A percentile compares a stretch with the other conserved stretches of the same genome.
These are phyloP conservation scores for Leishmania gerbilli DNA, from an alignment of 208 protist genomes.

Conservation along the genomic window DNA sequence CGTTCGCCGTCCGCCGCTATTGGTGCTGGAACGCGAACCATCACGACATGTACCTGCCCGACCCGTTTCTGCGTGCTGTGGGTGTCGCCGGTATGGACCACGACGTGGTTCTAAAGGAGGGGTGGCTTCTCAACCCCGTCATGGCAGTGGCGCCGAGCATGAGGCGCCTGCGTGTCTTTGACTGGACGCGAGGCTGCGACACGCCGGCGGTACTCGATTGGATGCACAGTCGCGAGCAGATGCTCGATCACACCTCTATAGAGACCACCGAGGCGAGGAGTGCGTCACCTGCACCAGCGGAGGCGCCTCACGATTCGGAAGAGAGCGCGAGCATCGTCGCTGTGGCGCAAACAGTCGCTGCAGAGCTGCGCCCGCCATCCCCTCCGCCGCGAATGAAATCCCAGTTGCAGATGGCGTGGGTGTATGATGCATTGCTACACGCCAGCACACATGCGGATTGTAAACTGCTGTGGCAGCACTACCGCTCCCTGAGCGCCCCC, in stretches of 20 bases:
- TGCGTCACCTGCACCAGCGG: slow-evolving; percentile 38
- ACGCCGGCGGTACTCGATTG: slow-evolving; percentile 15
- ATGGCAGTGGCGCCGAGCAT: not conserved
- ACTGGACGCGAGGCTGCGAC: slow-evolving; percentile 31
- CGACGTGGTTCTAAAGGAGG: not conserved
- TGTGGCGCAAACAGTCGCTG: not conserved
- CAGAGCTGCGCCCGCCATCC: not conserved
- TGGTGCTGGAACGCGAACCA: slow-evolving; percentile 34
- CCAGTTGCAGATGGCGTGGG: slow-evolving; percentile 31
- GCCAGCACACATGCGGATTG: slow-evolving; percentile 37
- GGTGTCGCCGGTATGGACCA: slow-evolving; percentile 13
- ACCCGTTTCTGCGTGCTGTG: slow-evolving; percentile 28
- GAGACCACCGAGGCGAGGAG: not conserved
- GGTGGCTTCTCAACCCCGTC: slow-evolving; percentile 22
- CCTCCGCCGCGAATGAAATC: slow-evolving; percentile 40
- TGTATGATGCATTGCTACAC: slow-evolving; percentile 48
- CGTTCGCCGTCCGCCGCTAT: slow-evolving; percentile 26
- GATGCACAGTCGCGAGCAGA: not conserved
- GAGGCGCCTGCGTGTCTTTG: slow-evolving; percentile 20
- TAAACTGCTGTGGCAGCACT: slow-evolving; percentile 60
- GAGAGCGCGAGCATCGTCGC: not conserved
- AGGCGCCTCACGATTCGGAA: not conserved
- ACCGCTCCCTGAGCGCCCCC: slow-evolving; percentile 22
- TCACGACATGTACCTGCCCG: slow-evolving; percentile 27
- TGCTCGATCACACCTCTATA: not conserved